Percentiles rank a stretch among this genome's conserved stretches.
These are phyloP conservation scores for Candida sp. DNA, from an alignment of 1,139 yeast species.

Conservation along the genomic window DNA sequence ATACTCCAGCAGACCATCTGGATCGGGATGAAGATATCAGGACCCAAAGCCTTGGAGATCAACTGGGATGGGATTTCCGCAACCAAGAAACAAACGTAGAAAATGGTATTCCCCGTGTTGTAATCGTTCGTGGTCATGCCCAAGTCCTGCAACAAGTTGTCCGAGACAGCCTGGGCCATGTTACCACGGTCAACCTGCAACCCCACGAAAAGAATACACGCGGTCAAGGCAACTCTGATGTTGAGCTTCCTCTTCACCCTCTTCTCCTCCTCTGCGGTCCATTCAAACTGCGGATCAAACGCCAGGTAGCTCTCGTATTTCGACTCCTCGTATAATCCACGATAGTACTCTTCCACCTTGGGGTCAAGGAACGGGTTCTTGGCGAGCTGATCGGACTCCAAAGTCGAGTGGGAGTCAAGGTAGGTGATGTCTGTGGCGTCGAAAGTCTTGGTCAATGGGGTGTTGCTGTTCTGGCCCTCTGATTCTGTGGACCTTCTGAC, in stretches of 20 bases:
- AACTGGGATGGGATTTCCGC: constrained; percentile 41
- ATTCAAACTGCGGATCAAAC: constrained; percentile 39
- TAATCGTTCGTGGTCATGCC: constrained; percentile 32
- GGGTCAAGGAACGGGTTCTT: constrained; percentile 16
- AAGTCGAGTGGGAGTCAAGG: constrained; percentile 10
- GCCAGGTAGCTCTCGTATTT: constrained; percentile 36
- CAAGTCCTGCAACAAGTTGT: constrained; percentile 32
- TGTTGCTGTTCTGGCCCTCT: background rate
- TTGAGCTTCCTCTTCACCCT: constrained; percentile 27
- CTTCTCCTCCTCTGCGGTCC: constrained; percentile 39
- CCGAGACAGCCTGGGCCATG: constrained; percentile 35
- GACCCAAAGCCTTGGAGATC: constrained; percentile 34
- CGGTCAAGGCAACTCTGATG: constrained; percentile 29
- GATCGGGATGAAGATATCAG: constrained; percentile 34
- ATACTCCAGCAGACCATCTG: constrained; percentile 38
- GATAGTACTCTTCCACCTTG: constrained; percentile 13
- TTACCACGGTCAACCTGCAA: constrained; percentile 38
- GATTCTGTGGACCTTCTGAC: background rate
- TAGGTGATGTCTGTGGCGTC: background rate
- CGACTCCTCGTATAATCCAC: constrained; percentile 12
- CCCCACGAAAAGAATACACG: constrained; percentile 34
- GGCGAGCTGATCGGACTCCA: constrained; percentile 6
- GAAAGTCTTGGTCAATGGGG: constrained; percentile 2
- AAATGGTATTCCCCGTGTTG: constrained; percentile 35
- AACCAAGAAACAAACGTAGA: constrained; percentile 28